These are phyloP conservation scores for Ulota crispa DNA, from an alignment of 225 moss, liverwort and hornwort genomes.

Conservation along the genomic window DNA sequence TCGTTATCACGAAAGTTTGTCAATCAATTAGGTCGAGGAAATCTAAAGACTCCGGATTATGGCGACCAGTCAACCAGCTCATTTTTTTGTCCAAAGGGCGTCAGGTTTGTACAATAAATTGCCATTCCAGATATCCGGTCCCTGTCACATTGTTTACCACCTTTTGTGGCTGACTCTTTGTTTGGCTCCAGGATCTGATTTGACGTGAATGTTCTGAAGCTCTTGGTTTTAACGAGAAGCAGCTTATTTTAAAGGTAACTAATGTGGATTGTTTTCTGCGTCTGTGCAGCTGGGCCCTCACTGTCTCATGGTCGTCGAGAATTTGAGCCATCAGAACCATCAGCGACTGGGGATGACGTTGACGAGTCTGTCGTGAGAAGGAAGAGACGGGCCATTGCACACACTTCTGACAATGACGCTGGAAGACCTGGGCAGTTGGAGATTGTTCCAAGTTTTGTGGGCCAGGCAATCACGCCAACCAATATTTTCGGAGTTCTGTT, in stretches of 20 bases:
- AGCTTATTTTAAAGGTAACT: not conserved
- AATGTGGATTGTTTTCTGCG: not conserved
- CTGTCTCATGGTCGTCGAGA: slow-evolving; percentile 31
- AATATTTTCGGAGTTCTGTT: slow-evolving; percentile 59
- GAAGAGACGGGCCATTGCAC: slow-evolving; percentile 42
- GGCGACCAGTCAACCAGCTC: slow-evolving; percentile 32
- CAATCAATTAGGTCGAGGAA: not conserved
- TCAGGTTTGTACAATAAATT: slow-evolving; percentile 22
- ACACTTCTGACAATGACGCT: slow-evolving; percentile 14
- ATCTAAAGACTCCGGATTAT: slow-evolving; percentile 5
- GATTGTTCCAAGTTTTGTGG: slow-evolving; percentile 39
- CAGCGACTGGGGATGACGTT: slow-evolving; percentile 38
- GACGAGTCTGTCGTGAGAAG: slow-evolving; percentile 45
- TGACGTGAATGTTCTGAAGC: not conserved
- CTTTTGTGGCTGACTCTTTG: not conserved
- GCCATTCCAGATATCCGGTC: not conserved
- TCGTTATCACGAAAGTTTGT: not conserved
- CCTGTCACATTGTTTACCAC: not conserved
- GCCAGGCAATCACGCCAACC: slow-evolving; percentile 36
- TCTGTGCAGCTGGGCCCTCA: slow-evolving; percentile 25
- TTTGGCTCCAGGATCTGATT: not conserved
- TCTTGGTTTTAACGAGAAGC: not conserved
- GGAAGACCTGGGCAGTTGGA: slow-evolving; percentile 21
- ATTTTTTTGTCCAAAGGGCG: slow-evolving; percentile 27
- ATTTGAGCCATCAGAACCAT: slow-evolving; percentile 25